These are phyloP conservation scores for Gnomoniopsis sp. DNA, from an alignment of 2,329 filamentous ascomycete genomes.

Conservation along the genomic window DNA sequence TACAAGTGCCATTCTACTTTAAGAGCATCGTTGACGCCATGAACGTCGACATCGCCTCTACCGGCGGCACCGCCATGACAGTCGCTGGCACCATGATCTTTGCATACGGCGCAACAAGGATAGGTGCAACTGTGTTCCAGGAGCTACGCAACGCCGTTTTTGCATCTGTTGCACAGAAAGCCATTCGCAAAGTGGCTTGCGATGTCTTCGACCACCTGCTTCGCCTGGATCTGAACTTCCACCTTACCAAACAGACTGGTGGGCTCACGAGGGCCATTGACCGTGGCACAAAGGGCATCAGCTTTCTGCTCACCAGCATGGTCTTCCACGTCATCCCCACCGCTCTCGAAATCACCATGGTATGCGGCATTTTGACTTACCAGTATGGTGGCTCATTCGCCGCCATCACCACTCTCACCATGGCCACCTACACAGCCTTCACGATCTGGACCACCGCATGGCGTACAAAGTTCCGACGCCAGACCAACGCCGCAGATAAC, in stretches of 20 bases:
- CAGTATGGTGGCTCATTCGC: constrained; percentile 93
- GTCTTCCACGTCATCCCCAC: constrained; percentile 96
- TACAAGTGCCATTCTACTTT: constrained; percentile 98
- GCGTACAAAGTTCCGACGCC: constrained; percentile 93
- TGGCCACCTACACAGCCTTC: constrained; percentile 93
- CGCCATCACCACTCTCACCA: constrained; percentile 82
- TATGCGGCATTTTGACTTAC: constrained; percentile 94
- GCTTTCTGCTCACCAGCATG: constrained; percentile 95
- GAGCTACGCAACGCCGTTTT: constrained; percentile 96
- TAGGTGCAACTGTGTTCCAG: constrained; percentile 86
- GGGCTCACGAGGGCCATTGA: constrained; percentile 93
- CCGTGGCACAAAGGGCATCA: constrained; percentile 96
- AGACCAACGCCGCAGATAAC: constrained; percentile 95
- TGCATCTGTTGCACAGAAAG: constrained; percentile 94
- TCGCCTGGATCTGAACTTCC: constrained; percentile 86
- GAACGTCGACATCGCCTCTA: constrained; percentile 87
- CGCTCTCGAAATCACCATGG: constrained; percentile 87
- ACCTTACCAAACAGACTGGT: constrained; percentile 90
- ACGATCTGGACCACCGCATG: constrained; percentile 95
- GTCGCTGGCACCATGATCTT: constrained; percentile 91
- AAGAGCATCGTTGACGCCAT: constrained; percentile 96
- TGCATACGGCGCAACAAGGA: constrained; percentile 84
- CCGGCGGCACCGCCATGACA: constrained; percentile 84
- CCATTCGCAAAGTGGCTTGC: constrained; percentile 83
- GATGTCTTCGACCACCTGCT: constrained; percentile 92